A percentile compares a stretch with the other conserved stretches of the same genome.
These are phyloP conservation scores for Talaromyces sp. DNA, from an alignment of 2,329 filamentous ascomycete genomes.

Conservation along the genomic window DNA sequence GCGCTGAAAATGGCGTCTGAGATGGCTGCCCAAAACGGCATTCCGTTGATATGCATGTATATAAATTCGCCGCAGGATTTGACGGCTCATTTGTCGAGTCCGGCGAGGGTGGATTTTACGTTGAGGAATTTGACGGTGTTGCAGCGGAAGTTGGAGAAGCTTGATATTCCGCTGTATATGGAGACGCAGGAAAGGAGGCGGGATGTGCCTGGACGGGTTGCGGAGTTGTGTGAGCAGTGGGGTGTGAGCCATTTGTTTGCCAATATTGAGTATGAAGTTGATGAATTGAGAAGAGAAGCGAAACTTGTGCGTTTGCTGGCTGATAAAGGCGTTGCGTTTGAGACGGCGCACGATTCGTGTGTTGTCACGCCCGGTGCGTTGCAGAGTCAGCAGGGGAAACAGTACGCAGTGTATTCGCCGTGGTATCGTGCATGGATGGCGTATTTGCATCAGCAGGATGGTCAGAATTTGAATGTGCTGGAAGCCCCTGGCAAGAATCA, in stretches of 20 bases:
- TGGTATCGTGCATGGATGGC: constrained; percentile 78
- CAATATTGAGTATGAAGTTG: constrained; percentile 89
- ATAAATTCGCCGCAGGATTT: constrained; percentile 81
- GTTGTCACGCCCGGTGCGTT: constrained; percentile 73
- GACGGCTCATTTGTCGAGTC: constrained; percentile 72
- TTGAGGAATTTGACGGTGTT: constrained; percentile 68
- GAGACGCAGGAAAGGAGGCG: constrained; percentile 68
- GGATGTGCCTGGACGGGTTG: constrained; percentile 59
- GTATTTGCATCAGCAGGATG: constrained; percentile 67
- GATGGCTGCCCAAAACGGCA: constrained; percentile 63
- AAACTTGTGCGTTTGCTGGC: constrained; percentile 61
- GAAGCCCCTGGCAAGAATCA: constrained; percentile 61
- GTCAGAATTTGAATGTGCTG: constrained; percentile 60
- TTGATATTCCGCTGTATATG: constrained; percentile 76
- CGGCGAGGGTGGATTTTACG: constrained; percentile 75
- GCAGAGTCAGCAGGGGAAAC: constrained; percentile 66
- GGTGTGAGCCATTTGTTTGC: constrained; percentile 71
- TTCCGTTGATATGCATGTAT: constrained; percentile 75
- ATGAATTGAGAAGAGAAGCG: constrained; percentile 78
- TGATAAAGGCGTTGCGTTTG: constrained; percentile 64
- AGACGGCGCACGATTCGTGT: constrained; percentile 77
- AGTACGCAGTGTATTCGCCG: constrained; percentile 80
- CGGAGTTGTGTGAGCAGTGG: constrained; percentile 69
- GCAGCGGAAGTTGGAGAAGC: constrained; percentile 62
- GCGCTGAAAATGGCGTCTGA: constrained; percentile 65